phyloP scores from a whole-genome alignment of 1,284 basidiomycete species.

The Rhodofomes roseus region DNA sequence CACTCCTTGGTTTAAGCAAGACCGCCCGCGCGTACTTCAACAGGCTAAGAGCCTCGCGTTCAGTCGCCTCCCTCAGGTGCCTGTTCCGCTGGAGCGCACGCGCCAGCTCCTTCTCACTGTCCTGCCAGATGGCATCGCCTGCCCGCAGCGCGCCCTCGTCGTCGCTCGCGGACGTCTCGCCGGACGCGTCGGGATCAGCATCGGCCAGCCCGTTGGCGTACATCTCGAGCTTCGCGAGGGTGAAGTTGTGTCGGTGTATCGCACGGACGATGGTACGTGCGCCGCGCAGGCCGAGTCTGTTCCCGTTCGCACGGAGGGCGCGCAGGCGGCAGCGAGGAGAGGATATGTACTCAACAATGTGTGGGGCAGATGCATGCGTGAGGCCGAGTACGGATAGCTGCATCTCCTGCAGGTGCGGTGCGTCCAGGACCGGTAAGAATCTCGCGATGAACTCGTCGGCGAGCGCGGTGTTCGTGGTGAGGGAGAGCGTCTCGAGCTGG shows the following conservation, averaged over 20 bases:
- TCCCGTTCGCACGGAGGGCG: slow-evolving; percentile 53
- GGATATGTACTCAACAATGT: slow-evolving; percentile 47
- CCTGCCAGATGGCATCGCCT: slow-evolving; percentile 29
- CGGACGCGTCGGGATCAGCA: slow-evolving; percentile 2
- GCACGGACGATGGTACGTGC: slow-evolving; percentile 43
- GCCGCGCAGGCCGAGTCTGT: slow-evolving; percentile 44
- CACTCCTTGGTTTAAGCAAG: slow-evolving; percentile 33
- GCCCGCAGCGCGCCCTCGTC: slow-evolving; percentile 20
- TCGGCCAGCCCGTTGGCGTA: slow-evolving; percentile 42
- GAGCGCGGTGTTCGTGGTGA: slow-evolving; percentile 40
- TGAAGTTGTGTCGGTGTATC: slow-evolving; percentile 46
- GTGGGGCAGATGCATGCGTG: slow-evolving; percentile 39
- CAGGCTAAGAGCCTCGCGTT: slow-evolving; percentile 48
- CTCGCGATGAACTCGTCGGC: slow-evolving; percentile 46
- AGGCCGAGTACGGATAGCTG: slow-evolving; percentile 53
- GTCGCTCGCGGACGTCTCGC: slow-evolving; percentile 20
- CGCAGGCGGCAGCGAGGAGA: slow-evolving; percentile 50
- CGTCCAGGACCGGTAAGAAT: slow-evolving; percentile 46
- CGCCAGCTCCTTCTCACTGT: slow-evolving; percentile 35
- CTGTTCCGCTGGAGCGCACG: slow-evolving; percentile 45
- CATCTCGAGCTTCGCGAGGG: slow-evolving; percentile 46
- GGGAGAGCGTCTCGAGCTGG: slow-evolving; percentile 38
- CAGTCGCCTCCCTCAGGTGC: slow-evolving; percentile 40
- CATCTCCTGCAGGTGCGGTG: slow-evolving; percentile 48
- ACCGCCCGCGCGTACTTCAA: slow-evolving; percentile 48